Evolutionary conservation across 305 asterid species (phyloP), one percentile per base, ranked within the genome.

Genomic region (Striga hermonthica): DNA sequence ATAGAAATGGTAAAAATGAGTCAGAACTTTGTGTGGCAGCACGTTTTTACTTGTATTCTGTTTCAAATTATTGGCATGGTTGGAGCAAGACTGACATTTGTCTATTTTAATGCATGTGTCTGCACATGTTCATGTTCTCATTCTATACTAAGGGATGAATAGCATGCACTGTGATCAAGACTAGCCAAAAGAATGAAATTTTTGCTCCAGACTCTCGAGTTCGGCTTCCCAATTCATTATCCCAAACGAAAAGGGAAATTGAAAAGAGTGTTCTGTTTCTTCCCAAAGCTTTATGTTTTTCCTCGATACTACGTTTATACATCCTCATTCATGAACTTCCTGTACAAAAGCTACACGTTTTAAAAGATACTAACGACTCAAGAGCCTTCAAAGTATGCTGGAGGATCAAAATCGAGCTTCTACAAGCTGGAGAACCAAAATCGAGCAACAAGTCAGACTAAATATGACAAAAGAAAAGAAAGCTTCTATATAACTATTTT

Each of bases 371-470:
- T 22, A 22, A 22, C 1, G 2, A 22, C 31, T 22, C 31, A 22
- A 22, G 31, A 22, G 31, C 31, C 31, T 22, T 22, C 31, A 22
- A 22, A 22, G 31, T 22, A 22, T 22, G 31, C 53, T 12, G 15
- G 53, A 10, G 53, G 12, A 47, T 10, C n/a, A 6, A 47, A 12
- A 16, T 48, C 5, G 16, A 48, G 50, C 12, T 45, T 45, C 4
- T 45, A 9, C 50, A 47, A n/a, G 66, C 55, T 63, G 39, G 47
- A 9, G 44, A 38, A 49, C 53, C 74, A 74, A 64, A 68, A 64
- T 4, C 12, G 60, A 69, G 66, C 60, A 57, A 34, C 49, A 22
- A 64, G 49, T 48, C 62, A 60, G 13, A 48, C 73, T 68, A 74
- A 57, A 49, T 68, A 69, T 71, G 50, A 13, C 31, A 6, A 31